Base-by-base conservation (phyloP, 345 rosid genomes). In the Clarkia xantiana region DNA sequence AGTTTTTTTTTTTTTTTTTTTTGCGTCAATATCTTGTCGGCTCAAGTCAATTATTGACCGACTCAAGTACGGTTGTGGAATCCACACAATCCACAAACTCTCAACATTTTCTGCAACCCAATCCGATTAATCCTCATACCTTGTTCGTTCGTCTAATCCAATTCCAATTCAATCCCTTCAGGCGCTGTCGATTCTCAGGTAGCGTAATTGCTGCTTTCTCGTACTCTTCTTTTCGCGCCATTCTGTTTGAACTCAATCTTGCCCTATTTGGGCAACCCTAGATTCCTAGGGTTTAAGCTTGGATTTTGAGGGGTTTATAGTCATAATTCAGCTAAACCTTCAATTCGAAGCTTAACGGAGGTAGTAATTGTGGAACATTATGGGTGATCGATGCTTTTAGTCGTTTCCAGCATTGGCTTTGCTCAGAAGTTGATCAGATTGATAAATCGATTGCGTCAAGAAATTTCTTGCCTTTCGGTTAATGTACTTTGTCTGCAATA, bases 271-370 rank as follows among this genome's bases (percentile, higher is more conserved):
- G 20, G 45, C 38, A 13, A 22, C 16, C 44, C 47, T 62, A 18
- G 3, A 22, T 16, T 19, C 40, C 41, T 65, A 59, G 75, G 79
- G 78, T 63, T 74, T 66, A 16, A 13, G 39, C 16, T 34, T 15
- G 6, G 41, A 40, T 40, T 8, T 6, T 17, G n/a, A 11, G 18
- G 47, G 56, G n/a, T 53, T 53, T 52, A n/a, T n/a, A n/a, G n/a
- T n/a, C n/a, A n/a, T 22, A 18, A 14, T 14, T 16, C 3, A 18
- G 11, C 36, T 29, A 10, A 29, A 29, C 9, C n/a, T n/a, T n/a
- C n/a, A n/a, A n/a, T n/a, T n/a, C n/a, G n/a, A n/a, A n/a, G n/a
- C 36, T 29, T 7, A 29, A 29, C 7, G 7, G 36, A 0, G 6
- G 7, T 29, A 29, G 36, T 29, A 29, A 7, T 29, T 29, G 36